Base-by-base conservation (phyloP, 495 filamentous ascomycete species). In the Penicillium tannophilum region DNA sequence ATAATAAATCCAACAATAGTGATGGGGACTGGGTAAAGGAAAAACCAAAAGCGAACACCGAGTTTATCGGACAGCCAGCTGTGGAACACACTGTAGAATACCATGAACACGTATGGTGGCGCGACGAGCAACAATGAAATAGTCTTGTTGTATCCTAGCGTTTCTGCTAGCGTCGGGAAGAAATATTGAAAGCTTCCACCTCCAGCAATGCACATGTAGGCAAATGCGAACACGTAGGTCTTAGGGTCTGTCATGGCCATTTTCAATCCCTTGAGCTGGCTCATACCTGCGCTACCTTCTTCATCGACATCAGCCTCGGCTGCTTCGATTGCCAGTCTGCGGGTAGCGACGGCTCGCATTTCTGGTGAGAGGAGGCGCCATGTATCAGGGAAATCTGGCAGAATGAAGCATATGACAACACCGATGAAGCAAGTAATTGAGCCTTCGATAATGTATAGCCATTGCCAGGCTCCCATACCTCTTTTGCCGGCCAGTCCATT, bases 51-150 rank as follows among this genome's bases (percentile, higher is more conserved):
- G 3, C 79, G 76, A 35, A 70, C 73, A 42, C 67, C 61, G 36
- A 73, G 30, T 9, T 65, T 66, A 61, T 81, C 80, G 4, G 78
- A 81, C 44, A 70, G 31, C 62, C 70, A 71, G 16, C 72, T 72
- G 61, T 80, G 77, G 3, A 56, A 51, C 10, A 78, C 54, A 47
- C 72, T 75, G 54, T 75, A 79, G 54, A 76, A 30, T 23, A 79
- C 76, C 74, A 80, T 79, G 70, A 82, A 79, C 41, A 80, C 57
- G 63, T 82, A 82, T 1, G 79, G 79, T 10, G 79, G 79, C 4
- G 79, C 78, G 14, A 79, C 76, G 8, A 82, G 71, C 11, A 82
- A 60, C 28, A 80, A 65, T 0, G 76, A 75, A 55, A 77, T 71
- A 52, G 62, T 75, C n/a, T 71, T 31, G 60, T 50, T 67, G 63